Percentiles rank a stretch among this genome's conserved stretches.
phyloP scores from a whole-genome alignment of 345 rosid species.

The Lumnitzera racemosa region DNA sequence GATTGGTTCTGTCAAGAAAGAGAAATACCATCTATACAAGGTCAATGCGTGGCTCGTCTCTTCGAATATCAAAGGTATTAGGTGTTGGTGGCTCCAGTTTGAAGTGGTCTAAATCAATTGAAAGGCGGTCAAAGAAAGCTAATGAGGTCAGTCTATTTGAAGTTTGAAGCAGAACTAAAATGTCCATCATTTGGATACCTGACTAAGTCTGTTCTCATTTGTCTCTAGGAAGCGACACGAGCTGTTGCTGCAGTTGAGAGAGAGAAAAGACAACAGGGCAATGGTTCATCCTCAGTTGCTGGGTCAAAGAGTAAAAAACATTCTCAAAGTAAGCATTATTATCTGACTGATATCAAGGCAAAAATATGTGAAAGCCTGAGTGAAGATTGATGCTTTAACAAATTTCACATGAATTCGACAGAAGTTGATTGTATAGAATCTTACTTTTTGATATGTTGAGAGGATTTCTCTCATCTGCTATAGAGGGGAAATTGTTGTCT shows the following conservation, averaged over 20 bases:
- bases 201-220: conserved; percentile 1
- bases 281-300: conserved; percentile 22
- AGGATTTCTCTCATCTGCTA: too few relatives aligned
- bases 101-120: conserved; percentile 95
- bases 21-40: conserved; percentile 77
- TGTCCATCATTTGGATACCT: not conserved
- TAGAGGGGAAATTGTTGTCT: too few relatives aligned
- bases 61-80: conserved; percentile 77
- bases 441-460: too few relatives aligned
- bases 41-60: conserved; percentile 81
- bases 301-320: conserved; percentile 33
- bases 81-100: conserved; percentile 86
- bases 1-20: conserved; percentile 57
- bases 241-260: conserved; percentile 82
- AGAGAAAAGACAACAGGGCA: conserved; percentile 52
- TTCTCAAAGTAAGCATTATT: conserved; percentile 36
- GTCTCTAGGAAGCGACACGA: conserved; percentile 72
- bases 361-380: not conserved
- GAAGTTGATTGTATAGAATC: too few relatives aligned
- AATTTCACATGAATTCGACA: too few relatives aligned
- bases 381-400: not conserved
- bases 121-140: conserved; percentile 70
- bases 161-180: not conserved
- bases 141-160: conserved; percentile 55
- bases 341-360: not conserved